Percentiles rank a stretch among this genome's conserved stretches.
Conservation (phyloP, 257 asterid species). For the Fraxinus pennsylvanica region DNA sequence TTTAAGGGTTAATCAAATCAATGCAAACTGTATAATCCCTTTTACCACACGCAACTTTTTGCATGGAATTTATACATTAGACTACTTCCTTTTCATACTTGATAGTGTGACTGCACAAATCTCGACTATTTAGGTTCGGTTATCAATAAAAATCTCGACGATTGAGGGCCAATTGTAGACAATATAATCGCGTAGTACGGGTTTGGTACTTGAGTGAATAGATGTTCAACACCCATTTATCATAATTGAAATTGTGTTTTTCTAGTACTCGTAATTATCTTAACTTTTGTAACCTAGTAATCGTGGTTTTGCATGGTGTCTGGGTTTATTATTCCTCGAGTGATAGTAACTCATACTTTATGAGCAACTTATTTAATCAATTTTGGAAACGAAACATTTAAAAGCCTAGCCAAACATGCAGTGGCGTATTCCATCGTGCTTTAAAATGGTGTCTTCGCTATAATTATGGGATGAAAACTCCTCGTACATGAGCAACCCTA, state of each 20-base stretch:
- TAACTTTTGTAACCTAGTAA: neutral
- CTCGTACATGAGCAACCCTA: no score
- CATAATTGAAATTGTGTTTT: neutral
- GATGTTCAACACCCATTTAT: neutral
- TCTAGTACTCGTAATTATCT: no score
- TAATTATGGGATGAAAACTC: no score
- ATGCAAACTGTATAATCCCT: constrained; percentile 25
- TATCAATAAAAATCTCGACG: constrained; percentile 10
- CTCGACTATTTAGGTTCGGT: neutral
- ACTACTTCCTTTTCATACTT: neutral
- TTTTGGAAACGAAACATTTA: neutral
- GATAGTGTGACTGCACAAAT: constrained; percentile 1
- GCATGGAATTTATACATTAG: constrained; percentile 17
- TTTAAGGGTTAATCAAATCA: constrained; percentile 27
- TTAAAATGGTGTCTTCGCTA: no score
- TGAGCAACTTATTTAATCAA: neutral
- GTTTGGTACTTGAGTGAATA: neutral
- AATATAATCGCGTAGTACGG: no score
- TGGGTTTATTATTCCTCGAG: neutral
- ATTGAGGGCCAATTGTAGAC: neutral
- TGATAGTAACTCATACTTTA: neutral
- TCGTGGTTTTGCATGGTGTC: neutral
- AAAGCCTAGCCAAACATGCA: neutral
- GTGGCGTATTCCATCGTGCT: no score
- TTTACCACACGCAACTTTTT: constrained; percentile 41